phyloP scores from a whole-genome alignment of 2,329 filamentous ascomycete species.

The Sclerotinia nivalis region DNA sequence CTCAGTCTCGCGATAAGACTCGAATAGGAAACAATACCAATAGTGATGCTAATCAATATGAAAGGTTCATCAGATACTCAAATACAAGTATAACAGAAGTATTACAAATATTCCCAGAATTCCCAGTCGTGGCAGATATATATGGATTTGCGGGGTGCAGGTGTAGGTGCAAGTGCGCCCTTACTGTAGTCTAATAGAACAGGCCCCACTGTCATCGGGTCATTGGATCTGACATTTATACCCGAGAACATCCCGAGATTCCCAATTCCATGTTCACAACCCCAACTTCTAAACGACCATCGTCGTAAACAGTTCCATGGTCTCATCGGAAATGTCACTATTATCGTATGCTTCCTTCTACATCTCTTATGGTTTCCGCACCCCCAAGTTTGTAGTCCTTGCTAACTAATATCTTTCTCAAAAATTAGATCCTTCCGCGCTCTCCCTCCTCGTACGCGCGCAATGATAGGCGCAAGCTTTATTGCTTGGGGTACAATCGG shows the following conservation, averaged over 20 bases:
- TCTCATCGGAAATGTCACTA: constrained; percentile 10
- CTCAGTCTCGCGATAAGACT: neutral
- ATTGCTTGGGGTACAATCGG: constrained; percentile 76
- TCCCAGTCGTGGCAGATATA: neutral
- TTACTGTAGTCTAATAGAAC: neutral
- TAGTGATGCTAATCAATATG: neutral
- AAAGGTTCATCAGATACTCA: too few relatives aligned
- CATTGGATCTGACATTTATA: neutral
- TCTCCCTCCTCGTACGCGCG: constrained; percentile 68
- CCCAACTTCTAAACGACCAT: neutral
- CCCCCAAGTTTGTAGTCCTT: neutral
- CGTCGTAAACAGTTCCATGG: neutral
- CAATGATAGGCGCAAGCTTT: constrained; percentile 70
- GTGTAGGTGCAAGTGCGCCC: neutral
- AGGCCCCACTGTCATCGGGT: neutral
- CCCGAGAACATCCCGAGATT: neutral
- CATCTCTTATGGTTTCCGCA: neutral
- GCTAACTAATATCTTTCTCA: neutral
- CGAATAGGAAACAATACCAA: neutral
- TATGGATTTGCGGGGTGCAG: neutral
- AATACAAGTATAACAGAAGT: neutral
- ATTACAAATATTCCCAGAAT: neutral
- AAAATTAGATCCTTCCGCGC: constrained; percentile 56
- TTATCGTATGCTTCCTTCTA: constrained; percentile 1
- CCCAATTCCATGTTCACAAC: neutral